Evolutionary conservation across 306 rosid species (phyloP), one percentile per base, ranked within the genome.

Genomic region (Spatholobus suberectus): DNA sequence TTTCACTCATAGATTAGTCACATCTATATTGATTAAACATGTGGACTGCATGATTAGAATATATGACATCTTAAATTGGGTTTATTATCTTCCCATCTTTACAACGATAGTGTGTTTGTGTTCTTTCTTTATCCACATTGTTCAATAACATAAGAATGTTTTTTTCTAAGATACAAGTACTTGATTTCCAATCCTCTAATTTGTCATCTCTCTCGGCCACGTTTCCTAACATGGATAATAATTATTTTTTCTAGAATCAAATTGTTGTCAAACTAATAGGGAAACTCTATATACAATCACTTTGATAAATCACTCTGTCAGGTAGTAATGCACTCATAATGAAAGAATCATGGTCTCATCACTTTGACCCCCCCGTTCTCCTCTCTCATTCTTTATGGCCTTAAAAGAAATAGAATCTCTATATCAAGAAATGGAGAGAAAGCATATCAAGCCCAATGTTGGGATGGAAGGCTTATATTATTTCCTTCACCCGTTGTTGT

Each of bases 241-340:
- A 29, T 49, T 67, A 27, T 75, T 65, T 26, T 75, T 52, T 40
- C 77, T 52, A 81, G 81, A 82, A 41, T 52, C 20, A n/a, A 1
- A 27, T 40, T 75, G 49, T 63, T 54, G 76, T 74, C 76, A 67
- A 67, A 20, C 13, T 65, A 6, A 13, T 65, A 38, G 75, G 85
- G 85, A 40, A 82, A 74, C 70, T 38, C 76, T 81, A n/a, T n/a
- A n/a, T n/a, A 82, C 85, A 82, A 71, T 75, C 2, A 54, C 61
- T 24, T 73, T 37, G 47, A 5, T 11, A 1, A n/a, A 57, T 57
- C 77, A 62, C 24, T 69, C 35, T 78, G 79, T 70, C 65, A 1
- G 17, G 23, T 61, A 58, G 32, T 62, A 74, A 10, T 9, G 9
- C 68, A 63, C 69, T 49, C 34, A 63, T 35, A 26, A 63, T 65